Evolutionary conservation across 768 basidiomycete species (phyloP), one percentile per base, ranked within the genome.

Genomic region (Boletus rubescentipes): DNA sequence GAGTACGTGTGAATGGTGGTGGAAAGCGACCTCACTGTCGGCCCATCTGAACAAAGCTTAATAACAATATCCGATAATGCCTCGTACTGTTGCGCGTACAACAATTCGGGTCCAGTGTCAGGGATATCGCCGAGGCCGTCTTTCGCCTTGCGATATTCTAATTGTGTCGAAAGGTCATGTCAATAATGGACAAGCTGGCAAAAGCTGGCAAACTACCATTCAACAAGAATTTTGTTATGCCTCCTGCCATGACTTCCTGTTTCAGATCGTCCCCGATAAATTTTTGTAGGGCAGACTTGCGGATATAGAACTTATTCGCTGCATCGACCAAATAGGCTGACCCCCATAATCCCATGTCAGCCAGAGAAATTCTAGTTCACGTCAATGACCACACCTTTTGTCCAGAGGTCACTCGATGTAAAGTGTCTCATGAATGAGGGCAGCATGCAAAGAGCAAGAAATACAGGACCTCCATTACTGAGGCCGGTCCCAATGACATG

Each of bases 161-260:
- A 39, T n/a, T 45, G 9, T 18, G 37, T 18, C n/a, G 5, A 15
- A 30, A n/a, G 16, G 43, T 23, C 30, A 39, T 16, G 34, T 55
- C 20, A 60, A 23, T 34, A 16, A n/a, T 15, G 31, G 15, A 5
- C 5, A 34, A 23, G 14, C 2, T 21, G 26, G 15, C 26, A 37
- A 26, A 36, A 18, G n/a, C 4, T 4, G 14, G 14, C 14, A 9
- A 36, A 12, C 3, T 36, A 67, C 65, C 65, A 29, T 52, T 49
- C 37, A 47, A 36, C 23, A 67, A 39, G 36, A 53, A 58, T 3
- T 43, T 36, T n/a, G 35, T 35, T 6, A 57, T 45, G 14, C 64
- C 61, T n/a, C 63, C 63, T 12, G 61, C 58, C 46, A 64, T 51
- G 15, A 69, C 60, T 8, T 69, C 66, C 11, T 58, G 45, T 41